phyloP scores from a whole-genome alignment of 1,139 yeast species.

The Nakaseomyces bracarensis region DNA sequence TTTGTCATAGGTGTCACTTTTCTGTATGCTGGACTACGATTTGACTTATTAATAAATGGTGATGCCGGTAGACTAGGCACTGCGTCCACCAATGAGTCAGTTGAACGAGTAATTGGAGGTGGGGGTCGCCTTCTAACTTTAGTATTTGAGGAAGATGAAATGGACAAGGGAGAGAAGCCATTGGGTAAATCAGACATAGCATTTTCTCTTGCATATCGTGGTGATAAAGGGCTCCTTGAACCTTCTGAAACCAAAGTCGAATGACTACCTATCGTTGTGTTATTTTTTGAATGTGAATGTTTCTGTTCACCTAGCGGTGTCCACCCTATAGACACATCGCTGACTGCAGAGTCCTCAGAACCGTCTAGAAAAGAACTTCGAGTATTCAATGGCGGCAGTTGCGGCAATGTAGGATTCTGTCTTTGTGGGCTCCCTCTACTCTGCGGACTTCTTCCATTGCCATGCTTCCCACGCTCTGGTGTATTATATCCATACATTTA shows the following conservation, averaged over 20 bases:
- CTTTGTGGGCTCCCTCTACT: background rate
- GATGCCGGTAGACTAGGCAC: conserved; percentile 7
- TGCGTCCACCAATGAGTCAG: background rate
- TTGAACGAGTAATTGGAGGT: conserved; percentile 10
- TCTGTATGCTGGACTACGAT: conserved; percentile 4
- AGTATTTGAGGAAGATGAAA: conserved; percentile 6
- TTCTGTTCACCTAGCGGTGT: conserved; percentile 14
- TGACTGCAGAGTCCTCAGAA: conserved; percentile 7
- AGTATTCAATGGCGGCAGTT: conserved; percentile 28
- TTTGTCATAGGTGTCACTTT: conserved; percentile 1
- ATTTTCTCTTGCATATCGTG: background rate
- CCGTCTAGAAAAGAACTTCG: conserved; percentile 16
- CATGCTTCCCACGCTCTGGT: background rate
- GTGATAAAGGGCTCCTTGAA: conserved; percentile 6
- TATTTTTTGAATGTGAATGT: conserved; percentile 2
- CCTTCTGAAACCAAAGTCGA: conserved; percentile 7
- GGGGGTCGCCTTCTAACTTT: conserved; percentile 16
- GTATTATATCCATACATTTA: conserved; percentile 7
- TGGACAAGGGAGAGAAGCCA: conserved; percentile 3
- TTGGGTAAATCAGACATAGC: background rate
- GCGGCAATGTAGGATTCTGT: conserved; percentile 16
- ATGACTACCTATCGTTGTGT: background rate
- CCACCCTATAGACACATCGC: conserved; percentile 19
- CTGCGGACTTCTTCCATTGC: background rate
- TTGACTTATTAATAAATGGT: conserved; percentile 2